These are phyloP conservation scores for Hemileia vastatrix DNA, from an alignment of 1,284 basidiomycete species.

Conservation along the genomic window DNA sequence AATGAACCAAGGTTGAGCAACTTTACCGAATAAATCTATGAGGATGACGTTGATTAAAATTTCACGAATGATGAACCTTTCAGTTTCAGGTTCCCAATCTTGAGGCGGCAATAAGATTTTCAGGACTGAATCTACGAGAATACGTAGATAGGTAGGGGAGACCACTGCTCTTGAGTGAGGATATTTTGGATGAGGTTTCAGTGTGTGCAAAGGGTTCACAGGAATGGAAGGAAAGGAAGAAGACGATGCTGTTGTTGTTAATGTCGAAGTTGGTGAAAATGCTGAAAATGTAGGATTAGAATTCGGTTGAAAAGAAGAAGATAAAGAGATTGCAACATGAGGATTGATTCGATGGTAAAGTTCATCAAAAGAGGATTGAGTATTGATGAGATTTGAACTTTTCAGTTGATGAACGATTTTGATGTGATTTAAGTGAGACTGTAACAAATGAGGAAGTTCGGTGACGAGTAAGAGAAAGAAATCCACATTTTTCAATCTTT, in stretches of 20 bases:
- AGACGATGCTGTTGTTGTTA: no score
- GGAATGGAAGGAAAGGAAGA: no score
- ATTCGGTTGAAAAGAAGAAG: not conserved
- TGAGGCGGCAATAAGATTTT: constrained; percentile 57
- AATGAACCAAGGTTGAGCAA: constrained; percentile 73
- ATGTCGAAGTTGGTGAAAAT: no score
- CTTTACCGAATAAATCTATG: constrained; percentile 56
- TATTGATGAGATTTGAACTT: not conserved
- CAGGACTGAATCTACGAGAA: constrained; percentile 61
- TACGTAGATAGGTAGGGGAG: constrained; percentile 65
- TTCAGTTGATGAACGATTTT: not conserved
- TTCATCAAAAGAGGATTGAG: not conserved
- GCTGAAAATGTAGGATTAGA: no score
- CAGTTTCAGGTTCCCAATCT: constrained; percentile 59
- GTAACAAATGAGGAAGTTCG: not conserved
- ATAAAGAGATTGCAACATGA: not conserved
- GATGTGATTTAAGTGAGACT: not conserved
- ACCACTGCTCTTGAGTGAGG: constrained; percentile 37
- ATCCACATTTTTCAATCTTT: not conserved
- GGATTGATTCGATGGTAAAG: not conserved
- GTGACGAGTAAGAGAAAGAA: not conserved
- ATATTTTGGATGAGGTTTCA: not conserved
- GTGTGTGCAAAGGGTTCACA: not conserved
- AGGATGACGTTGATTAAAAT: constrained; percentile 62
- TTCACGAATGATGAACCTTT: constrained; percentile 65